Evolutionary conservation across 192 early-diverging fungal species (phyloP).

Genomic region (Coemansia furcata): DNA sequence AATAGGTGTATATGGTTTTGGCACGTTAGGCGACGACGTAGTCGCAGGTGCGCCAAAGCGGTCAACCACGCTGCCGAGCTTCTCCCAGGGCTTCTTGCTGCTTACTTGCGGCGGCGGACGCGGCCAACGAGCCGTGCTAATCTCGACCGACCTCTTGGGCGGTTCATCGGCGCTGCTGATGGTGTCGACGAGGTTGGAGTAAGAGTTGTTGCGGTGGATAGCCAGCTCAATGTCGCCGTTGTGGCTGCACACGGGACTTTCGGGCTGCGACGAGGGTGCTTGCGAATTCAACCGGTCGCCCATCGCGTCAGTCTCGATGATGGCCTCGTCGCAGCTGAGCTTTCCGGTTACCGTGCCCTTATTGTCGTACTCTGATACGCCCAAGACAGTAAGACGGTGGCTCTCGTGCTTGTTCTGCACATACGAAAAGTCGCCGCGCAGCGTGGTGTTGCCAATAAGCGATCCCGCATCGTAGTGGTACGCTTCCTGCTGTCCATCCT

Average conservation of each 20-base stretch:
- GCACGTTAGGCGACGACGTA: not conserved
- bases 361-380: not conserved
- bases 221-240: not conserved
- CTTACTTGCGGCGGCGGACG: not conserved
- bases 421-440: not conserved
- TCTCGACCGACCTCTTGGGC: not conserved
- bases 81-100: conserved; percentile 2
- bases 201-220: not conserved
- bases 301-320: not conserved
- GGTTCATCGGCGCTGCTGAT: not conserved
- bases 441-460: conserved; percentile 2
- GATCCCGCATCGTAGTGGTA: conserved; percentile 17
- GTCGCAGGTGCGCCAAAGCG: conserved; percentile 1
- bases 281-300: not conserved
- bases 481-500: conserved; percentile 31
- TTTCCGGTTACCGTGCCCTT: not conserved
- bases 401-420: not conserved
- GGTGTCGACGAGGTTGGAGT: not conserved
- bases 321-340: not conserved
- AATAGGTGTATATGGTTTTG: not conserved
- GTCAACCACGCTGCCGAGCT: not conserved
- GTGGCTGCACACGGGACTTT: conserved; percentile 1
- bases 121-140: conserved; percentile 2
- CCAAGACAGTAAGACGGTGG: not conserved
- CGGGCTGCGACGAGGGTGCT: not conserved